Evolutionary conservation across 305 asterid species (phyloP).

Genomic region (Solanum hybrid): DNA sequence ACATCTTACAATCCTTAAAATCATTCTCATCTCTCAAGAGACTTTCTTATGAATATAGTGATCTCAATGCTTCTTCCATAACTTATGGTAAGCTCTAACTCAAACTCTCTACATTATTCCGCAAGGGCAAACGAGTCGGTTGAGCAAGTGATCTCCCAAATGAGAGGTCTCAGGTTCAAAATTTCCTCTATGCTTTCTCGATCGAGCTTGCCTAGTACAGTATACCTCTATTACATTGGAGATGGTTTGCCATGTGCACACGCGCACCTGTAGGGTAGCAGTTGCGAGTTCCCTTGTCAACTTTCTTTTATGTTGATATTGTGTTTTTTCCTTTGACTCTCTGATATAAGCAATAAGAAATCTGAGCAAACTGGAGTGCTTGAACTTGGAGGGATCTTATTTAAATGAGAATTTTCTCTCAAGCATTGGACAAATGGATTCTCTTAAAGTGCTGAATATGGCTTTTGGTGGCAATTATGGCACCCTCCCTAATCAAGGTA

Average conservation of each 20-base stretch:
- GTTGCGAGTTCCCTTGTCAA: not conserved
- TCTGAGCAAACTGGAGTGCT: not conserved
- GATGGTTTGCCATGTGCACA: not conserved
- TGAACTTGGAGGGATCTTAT: not conserved
- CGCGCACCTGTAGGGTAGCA: not conserved
- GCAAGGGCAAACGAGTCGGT: not conserved
- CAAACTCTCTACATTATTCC: not conserved
- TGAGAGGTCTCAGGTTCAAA: not conserved
- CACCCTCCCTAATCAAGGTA: not conserved
- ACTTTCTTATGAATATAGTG: not conserved
- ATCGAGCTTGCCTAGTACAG: not conserved
- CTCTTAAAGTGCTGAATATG: not conserved
- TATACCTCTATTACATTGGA: not conserved
- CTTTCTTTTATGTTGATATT: not conserved
- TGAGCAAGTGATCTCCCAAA: not conserved
- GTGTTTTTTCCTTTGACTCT: not conserved
- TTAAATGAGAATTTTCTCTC: not conserved
- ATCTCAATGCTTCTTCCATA: not conserved
- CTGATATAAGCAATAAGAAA: not conserved
- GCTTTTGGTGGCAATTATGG: not conserved
- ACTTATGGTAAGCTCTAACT: not conserved
- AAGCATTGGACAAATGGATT: slow-evolving; percentile 2
- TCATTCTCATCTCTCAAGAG: not conserved
- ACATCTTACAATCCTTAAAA: not conserved
- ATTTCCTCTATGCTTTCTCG: not conserved